A percentile compares a stretch with the other conserved stretches of the same genome.
Evolutionary conservation across 164 flowering plant genomes (phyloP).

Genomic region (Vitis amurensis): DNA sequence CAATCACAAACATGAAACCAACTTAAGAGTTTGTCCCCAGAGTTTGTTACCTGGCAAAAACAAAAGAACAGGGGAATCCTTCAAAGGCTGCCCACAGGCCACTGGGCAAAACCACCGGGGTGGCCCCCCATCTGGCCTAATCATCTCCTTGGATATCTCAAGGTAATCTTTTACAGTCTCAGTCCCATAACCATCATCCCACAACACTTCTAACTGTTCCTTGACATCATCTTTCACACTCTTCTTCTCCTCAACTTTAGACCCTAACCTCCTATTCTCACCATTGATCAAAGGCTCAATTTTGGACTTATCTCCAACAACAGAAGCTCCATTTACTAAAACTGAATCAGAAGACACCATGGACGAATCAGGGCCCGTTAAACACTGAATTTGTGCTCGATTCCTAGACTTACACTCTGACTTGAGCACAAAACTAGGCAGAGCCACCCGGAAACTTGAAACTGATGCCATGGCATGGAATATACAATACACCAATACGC

Average conservation of each 20-base stretch:
- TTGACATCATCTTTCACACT: slow-evolving; percentile 2
- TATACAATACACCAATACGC: background rate
- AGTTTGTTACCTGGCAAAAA: slow-evolving; percentile 74
- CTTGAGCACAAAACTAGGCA: slow-evolving; percentile 19
- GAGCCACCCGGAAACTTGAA: slow-evolving; percentile 16
- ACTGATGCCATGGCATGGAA: slow-evolving; percentile 34
- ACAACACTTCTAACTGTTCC: slow-evolving; percentile 43
- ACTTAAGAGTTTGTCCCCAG: too few species aligned
- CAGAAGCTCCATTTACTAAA: slow-evolving; percentile 28
- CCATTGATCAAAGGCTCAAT: slow-evolving; percentile 22
- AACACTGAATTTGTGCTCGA: slow-evolving; percentile 24
- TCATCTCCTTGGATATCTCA: slow-evolving; percentile 46
- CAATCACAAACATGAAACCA: too few species aligned
- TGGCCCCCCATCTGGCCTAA: slow-evolving; percentile 76
- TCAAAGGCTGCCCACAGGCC: slow-evolving; percentile 55
- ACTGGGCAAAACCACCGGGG: slow-evolving; percentile 85
- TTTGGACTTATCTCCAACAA: slow-evolving; percentile 25
- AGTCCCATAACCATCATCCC: slow-evolving; percentile 78
- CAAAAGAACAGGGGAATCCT: slow-evolving; percentile 62
- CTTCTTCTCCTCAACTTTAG: slow-evolving; percentile 12
- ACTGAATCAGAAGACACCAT: slow-evolving; percentile 29
- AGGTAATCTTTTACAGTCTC: slow-evolving; percentile 69
- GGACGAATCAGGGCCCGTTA: slow-evolving; percentile 24
- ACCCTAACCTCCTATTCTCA: slow-evolving; percentile 34
- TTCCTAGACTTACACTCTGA: slow-evolving; percentile 16